Percentiles rank a stretch among this genome's conserved stretches.
Conservation (phyloP, 768 basidiomycete species). For the Naganishia friedmannii region DNA sequence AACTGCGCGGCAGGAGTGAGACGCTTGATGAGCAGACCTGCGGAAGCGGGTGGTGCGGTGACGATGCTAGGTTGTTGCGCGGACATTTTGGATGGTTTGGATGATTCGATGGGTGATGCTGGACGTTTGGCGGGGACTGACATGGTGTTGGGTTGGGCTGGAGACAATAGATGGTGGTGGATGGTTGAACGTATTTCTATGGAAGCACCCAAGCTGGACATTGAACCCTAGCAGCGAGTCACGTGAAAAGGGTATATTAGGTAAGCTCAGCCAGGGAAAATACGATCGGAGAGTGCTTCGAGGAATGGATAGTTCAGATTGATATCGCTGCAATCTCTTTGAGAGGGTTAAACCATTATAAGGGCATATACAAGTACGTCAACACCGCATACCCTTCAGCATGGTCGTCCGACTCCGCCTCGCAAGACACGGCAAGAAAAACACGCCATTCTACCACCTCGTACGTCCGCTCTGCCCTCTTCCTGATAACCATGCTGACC, state of each 20-base stretch:
- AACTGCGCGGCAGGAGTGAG: constrained; percentile 75
- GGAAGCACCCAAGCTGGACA: neutral
- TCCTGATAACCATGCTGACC: neutral
- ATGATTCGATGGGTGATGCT: constrained; percentile 11
- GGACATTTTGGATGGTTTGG: constrained; percentile 29
- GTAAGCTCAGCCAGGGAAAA: constrained; percentile 13
- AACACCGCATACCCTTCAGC: neutral
- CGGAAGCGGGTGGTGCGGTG: constrained; percentile 31
- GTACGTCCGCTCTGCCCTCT: constrained; percentile 43
- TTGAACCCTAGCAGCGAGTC: neutral
- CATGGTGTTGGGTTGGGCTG: constrained; percentile 13
- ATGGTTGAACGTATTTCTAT: constrained; percentile 18
- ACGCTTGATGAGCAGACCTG: constrained; percentile 69
- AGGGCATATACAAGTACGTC: neutral
- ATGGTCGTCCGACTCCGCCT: constrained; percentile 86
- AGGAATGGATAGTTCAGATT: neutral
- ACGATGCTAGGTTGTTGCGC: neutral
- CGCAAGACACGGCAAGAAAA: constrained; percentile 72
- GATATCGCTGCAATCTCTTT: neutral
- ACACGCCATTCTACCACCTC: constrained; percentile 75
- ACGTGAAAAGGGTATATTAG: neutral
- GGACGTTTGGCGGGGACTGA: constrained; percentile 15
- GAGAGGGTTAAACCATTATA: neutral
- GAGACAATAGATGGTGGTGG: neutral
- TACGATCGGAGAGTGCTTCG: neutral